A percentile compares a stretch with the other conserved stretches of the same genome.
These are phyloP conservation scores for Xylariaceae sp. DNA, from an alignment of 2,329 filamentous ascomycete genomes.

Conservation along the genomic window DNA sequence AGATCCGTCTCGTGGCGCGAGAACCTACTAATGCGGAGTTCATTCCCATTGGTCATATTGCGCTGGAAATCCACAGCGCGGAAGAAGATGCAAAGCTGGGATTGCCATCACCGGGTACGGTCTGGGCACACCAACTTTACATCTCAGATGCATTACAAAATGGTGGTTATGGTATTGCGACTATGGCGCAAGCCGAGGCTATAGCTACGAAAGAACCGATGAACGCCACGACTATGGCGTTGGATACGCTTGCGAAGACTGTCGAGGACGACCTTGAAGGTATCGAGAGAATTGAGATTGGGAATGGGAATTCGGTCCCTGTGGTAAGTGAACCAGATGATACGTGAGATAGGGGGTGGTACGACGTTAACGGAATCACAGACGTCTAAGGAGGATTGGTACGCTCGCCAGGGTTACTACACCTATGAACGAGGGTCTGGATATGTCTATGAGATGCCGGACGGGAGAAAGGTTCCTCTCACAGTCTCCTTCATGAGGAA, in stretches of 20 bases:
- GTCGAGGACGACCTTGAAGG: constrained; percentile 23
- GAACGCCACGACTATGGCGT: constrained; percentile 32
- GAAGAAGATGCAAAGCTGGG: constrained; percentile 31
- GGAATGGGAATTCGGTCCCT: constrained; percentile 19
- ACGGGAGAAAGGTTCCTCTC: constrained; percentile 17
- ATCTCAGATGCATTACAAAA: constrained; percentile 39
- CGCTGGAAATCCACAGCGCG: constrained; percentile 33
- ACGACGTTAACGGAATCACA: constrained; percentile 4
- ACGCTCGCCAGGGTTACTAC: constrained; percentile 26
- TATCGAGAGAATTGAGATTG: constrained; percentile 22
- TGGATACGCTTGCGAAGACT: constrained; percentile 36
- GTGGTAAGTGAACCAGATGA: constrained; percentile 21
- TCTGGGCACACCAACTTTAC: constrained; percentile 42
- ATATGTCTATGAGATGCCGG: constrained; percentile 15
- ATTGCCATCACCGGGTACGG: constrained; percentile 30
- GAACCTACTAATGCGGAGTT: constrained; percentile 32
- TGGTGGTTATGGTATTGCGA: constrained; percentile 35
- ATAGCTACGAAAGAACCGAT: constrained; percentile 33
- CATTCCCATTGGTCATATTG: constrained; percentile 41
- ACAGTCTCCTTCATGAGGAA: constrained; percentile 29
- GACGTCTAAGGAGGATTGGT: constrained; percentile 30
- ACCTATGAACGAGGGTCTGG: constrained; percentile 20
- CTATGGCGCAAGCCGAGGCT: constrained; percentile 36
- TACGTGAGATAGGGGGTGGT: constrained; percentile 1
- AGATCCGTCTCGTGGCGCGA: constrained; percentile 27